Conservation (phyloP, 768 basidiomycete genomes). For the Suillus ampliporus region DNA sequence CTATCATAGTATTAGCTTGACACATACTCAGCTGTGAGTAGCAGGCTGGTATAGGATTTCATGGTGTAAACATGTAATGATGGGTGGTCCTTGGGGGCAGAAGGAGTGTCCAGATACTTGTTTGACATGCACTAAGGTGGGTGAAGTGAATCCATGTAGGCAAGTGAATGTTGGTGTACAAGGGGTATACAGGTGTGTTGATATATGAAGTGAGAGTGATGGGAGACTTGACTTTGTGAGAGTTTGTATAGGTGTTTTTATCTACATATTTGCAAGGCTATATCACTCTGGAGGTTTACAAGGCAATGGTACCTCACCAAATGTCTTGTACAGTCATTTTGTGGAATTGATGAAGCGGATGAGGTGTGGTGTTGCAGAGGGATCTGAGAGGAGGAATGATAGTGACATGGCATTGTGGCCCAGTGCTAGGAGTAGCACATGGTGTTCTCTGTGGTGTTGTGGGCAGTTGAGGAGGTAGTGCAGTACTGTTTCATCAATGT, state of each 20-base stretch:
- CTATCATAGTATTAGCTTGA: not conserved
- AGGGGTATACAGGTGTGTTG: not conserved
- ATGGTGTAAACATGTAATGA: too few relatives aligned
- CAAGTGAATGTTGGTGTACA: not conserved
- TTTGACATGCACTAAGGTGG: too few relatives aligned
- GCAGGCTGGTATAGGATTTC: too few relatives aligned
- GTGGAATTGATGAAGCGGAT: slow-evolving; percentile 15
- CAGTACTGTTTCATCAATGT: slow-evolving; percentile 29
- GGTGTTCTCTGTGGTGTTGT: slow-evolving; percentile 15
- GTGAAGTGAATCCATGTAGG: not conserved
- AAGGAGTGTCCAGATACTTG: not conserved
- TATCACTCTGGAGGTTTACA: not conserved
- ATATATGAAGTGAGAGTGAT: not conserved
- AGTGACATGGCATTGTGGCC: slow-evolving; percentile 8
- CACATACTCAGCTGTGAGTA: not conserved
- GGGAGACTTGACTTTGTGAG: not conserved
- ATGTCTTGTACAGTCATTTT: not conserved
- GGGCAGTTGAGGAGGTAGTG: slow-evolving; percentile 39
- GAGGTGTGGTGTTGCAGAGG: slow-evolving; percentile 6
- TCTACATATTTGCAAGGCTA: not conserved
- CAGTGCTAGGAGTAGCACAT: not conserved
- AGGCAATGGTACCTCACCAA: slow-evolving; percentile 1
- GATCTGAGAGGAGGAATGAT: slow-evolving; percentile 10
- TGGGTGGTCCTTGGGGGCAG: not conserved
- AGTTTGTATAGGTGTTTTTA: not conserved